phyloP scores from a whole-genome alignment of 2,329 filamentous ascomycete genomes.

The Pyrenochaeta sp. region DNA sequence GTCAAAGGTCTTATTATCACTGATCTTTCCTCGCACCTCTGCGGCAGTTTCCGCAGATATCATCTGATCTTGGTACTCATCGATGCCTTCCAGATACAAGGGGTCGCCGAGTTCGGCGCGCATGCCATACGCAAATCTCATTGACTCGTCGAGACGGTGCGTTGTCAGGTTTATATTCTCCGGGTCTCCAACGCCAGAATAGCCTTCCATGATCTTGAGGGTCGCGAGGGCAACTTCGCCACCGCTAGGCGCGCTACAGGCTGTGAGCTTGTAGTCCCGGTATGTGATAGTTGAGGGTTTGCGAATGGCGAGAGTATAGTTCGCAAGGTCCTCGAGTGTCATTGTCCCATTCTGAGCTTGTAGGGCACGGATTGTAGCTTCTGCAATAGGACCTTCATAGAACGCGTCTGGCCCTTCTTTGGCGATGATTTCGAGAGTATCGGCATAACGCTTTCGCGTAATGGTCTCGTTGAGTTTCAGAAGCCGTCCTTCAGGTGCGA shows the following conservation, averaged over 20 bases:
- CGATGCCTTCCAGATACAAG: conserved; percentile 70
- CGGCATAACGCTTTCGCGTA: conserved; percentile 80
- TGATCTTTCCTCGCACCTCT: conserved; percentile 71
- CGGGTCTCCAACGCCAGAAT: conserved; percentile 67
- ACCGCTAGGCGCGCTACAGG: conserved; percentile 77
- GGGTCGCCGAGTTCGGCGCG: conserved; percentile 86
- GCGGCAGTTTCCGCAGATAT: conserved; percentile 68
- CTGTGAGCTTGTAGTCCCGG: conserved; percentile 74
- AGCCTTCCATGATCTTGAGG: conserved; percentile 85
- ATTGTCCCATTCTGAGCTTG: conserved; percentile 80
- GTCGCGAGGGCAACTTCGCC: conserved; percentile 78
- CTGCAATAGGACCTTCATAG: conserved; percentile 75
- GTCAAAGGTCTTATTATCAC: conserved; percentile 75
- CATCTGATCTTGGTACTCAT: conserved; percentile 71
- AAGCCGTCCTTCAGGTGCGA: conserved; percentile 81
- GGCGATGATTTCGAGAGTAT: conserved; percentile 81
- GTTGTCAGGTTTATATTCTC: conserved; percentile 71
- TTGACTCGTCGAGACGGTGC: conserved; percentile 86
- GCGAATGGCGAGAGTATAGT: conserved; percentile 74
- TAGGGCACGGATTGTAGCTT: conserved; percentile 75
- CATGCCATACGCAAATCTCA: conserved; percentile 84
- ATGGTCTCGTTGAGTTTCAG: conserved; percentile 79
- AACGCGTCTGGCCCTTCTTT: conserved; percentile 76
- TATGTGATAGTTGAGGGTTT: conserved; percentile 64
- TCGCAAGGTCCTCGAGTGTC: conserved; percentile 78